Percentiles rank a stretch among this genome's conserved stretches.
These are phyloP conservation scores for Oryza punctata DNA, from an alignment of 176 grass and related monocot genomes.

Conservation along the genomic window DNA sequence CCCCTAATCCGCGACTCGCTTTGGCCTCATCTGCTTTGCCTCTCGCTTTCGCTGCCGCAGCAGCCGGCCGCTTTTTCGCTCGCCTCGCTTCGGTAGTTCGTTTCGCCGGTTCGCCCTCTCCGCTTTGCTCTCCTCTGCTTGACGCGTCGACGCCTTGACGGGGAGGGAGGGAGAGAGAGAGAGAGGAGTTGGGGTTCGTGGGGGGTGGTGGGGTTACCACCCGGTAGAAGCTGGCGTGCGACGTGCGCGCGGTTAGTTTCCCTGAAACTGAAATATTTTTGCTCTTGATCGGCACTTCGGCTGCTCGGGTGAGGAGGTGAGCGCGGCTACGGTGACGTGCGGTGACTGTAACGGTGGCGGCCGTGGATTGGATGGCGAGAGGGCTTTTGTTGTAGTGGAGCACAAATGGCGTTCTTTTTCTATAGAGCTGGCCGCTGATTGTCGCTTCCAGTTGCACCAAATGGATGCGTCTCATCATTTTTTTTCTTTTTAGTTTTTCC, in stretches of 20 bases:
- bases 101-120: not conserved
- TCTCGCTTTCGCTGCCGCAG: conserved; percentile 38
- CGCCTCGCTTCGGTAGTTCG: no score
- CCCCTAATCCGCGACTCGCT: conserved; percentile 13
- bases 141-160: not conserved
- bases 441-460: not conserved
- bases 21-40: conserved; percentile 26
- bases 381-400: not conserved
- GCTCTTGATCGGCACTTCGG: not conserved
- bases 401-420: not conserved
- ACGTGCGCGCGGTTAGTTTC: not conserved
- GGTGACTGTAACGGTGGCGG: not conserved
- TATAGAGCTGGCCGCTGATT: not conserved
- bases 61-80: conserved; percentile 23
- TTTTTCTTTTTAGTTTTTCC: no score
- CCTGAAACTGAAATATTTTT: no score
- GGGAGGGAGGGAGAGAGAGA: not conserved
- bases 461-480: not conserved
- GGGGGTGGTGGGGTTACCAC: conserved; percentile 11
- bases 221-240: not conserved
- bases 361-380: no score
- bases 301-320: not conserved
- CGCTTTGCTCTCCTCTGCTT: not conserved
- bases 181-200: not conserved
- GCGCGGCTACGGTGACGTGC: not conserved